Base-by-base conservation (phyloP, 352 stramenopile species). In the Pythium angustatum region DNA sequence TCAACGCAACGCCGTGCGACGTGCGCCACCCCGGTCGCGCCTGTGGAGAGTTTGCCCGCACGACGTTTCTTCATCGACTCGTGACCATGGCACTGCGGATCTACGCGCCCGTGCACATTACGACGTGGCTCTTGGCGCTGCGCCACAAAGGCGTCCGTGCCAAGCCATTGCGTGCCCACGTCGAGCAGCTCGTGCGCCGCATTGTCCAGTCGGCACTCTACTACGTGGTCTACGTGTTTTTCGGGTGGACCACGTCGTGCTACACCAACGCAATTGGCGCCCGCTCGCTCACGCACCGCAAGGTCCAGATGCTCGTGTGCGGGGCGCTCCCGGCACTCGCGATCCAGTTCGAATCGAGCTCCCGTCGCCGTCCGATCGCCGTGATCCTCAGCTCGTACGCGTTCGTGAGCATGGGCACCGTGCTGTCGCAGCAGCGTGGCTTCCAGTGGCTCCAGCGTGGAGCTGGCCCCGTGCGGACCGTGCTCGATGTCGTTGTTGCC, bases 361-460 rank as follows among this genome's bases (percentile, higher is more conserved):
- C 75, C 10, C 66, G 81, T 21, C 62, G 79, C 21, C 69, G 71
- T 2, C 78, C 77, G 1, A 84, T 88, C 47, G 78, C 75, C 17
- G 70, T 90, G 9, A 85, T 90, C 62, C 77, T 90, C 44, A 71
- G 72, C 21, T 85, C 81, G 34, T 90, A 90, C 38, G 71, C 71
- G 60, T 78, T 85, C 8, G 62, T 87, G 48, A 90, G 78, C 41
- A 66, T 85, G 45, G 72, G 71, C 27, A 75, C 68, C 3, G 78
- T 88, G 19, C 54, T 73, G 5, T 74, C 72, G 24, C 62, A 73
- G 22, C 47, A 67, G 4, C 40, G n/a, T 6, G 36, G 50, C 5
- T 49, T 83, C 53, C 21, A 49, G 21, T 83, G 69, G 75, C 63
- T 88, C 21, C 60, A 80, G 56, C 70, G 68, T 21, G 66, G 68